Evolutionary conservation across 495 filamentous ascomycete genomes (phyloP).

Genomic region (Penicillium antarcticum): DNA sequence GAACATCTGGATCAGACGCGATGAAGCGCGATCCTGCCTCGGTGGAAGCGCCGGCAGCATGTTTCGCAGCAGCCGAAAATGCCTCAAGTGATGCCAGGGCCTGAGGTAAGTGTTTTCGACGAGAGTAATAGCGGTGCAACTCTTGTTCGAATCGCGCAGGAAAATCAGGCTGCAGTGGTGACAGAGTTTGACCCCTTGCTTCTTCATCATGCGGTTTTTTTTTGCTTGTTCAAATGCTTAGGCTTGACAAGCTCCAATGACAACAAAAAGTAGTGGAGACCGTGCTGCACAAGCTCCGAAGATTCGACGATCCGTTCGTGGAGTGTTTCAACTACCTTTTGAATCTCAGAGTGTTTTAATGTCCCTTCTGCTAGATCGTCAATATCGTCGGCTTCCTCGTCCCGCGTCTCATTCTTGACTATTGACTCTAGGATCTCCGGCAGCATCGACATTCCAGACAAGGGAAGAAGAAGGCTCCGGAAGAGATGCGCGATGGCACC

Average conservation of each 20-base stretch:
- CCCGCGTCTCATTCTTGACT: slow-evolving; percentile 27
- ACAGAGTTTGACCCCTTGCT: slow-evolving; percentile 20
- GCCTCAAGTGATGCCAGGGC: slow-evolving; percentile 28
- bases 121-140: slow-evolving; percentile 14
- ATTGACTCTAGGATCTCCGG: slow-evolving; percentile 66
- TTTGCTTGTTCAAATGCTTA: slow-evolving; percentile 22
- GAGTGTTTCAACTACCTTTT: slow-evolving; percentile 55
- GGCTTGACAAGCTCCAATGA: slow-evolving; percentile 21
- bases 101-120: slow-evolving; percentile 21
- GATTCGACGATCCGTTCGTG: slow-evolving; percentile 56
- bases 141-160: slow-evolving; percentile 14
- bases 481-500: slow-evolving; percentile 50
- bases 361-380: slow-evolving; percentile 33
- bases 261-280: slow-evolving; percentile 27
- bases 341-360: slow-evolving; percentile 20
- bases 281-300: slow-evolving; percentile 34
- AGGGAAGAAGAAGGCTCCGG: slow-evolving; percentile 56
- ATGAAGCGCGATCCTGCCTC: slow-evolving; percentile 1
- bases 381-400: slow-evolving; percentile 7
- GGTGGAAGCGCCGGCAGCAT: not conserved
- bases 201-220: slow-evolving; percentile 24
- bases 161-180: slow-evolving; percentile 16
- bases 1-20: slow-evolving; percentile 21
- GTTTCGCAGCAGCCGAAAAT: slow-evolving; percentile 23
- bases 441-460: slow-evolving; percentile 66